Percentiles rank a stretch among this genome's conserved stretches.
Conservation (phyloP, 2,329 filamentous ascomycete species). For the Fusarium dlaminii region DNA sequence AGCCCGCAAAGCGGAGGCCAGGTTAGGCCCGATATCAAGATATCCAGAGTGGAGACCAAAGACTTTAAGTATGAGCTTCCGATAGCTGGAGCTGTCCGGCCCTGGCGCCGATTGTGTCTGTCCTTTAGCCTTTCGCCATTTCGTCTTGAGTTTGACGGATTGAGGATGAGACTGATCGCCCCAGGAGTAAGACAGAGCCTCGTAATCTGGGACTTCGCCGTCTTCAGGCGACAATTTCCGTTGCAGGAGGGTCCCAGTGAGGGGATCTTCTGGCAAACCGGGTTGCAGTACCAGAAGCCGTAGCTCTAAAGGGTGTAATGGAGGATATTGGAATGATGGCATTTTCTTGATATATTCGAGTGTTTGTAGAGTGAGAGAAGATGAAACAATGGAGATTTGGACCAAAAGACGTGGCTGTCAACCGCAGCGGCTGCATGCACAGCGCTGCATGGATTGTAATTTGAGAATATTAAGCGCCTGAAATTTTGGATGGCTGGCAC, state of each 20-base stretch:
- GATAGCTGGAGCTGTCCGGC: too few species aligned
- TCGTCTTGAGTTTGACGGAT: neutral
- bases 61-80: too few species aligned
- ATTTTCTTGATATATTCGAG: neutral
- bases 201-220: neutral
- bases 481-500: too few species aligned
- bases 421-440: too few species aligned
- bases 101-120: too few species aligned
- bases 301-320: neutral
- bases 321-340: neutral
- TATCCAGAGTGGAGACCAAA: neutral
- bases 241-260: neutral
- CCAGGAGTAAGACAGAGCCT: constrained; percentile 2
- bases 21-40: neutral
- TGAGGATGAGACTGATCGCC: neutral
- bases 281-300: neutral
- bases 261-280: neutral
- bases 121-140: neutral
- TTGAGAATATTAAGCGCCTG: too few species aligned
- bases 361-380: neutral
- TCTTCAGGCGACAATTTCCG: neutral
- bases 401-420: neutral
- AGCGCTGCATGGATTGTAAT: too few species aligned
- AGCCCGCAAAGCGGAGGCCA: neutral
- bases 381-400: neutral